Evolutionary conservation across 139 green algal species (phyloP), one percentile per base, ranked within the genome.

Genomic region (Pseudopediastrum boryanum): DNA sequence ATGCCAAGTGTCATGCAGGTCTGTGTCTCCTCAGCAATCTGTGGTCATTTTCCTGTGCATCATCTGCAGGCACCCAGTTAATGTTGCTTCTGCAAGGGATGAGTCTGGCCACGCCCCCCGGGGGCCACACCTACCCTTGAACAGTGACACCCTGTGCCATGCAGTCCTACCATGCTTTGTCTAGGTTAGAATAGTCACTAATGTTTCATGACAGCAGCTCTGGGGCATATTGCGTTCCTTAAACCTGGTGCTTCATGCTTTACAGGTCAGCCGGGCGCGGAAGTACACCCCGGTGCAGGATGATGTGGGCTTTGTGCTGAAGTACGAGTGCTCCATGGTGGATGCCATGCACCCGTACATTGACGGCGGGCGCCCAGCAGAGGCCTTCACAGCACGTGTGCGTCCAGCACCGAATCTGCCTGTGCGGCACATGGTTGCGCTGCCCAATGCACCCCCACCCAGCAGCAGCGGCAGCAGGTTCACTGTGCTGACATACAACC

Each of bases 401-500:
- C 89, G 86, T 31, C 94, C 86, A 67, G 86, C 87, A 39, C 94
- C 96, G 19, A 89, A 85, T 65, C 89, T 90, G 4, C 92, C 92
- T 1, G 66, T 78, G 9, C 83, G 95, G 38, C 66, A 74, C 38
- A 84, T 98, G 79, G 85, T 98, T 38, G 84, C 90, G 31, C 72
- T 98, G 29, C 78, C 86, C 39, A 73, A 68, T 33, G 41, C 75
- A n/a, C 43, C 77, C 76, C 29, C 71, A 72, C 58, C 51, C 27
- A 50, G 73, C 76, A 66, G 59, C 21, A 71, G 38, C 21, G 71
- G 69, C 31, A 86, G 73, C 67, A 84, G 89, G 9, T 99, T 99
- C 88, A 98, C 94, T 13, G 81, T 98, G 70, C 85, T 98, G 35
- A 93, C 90, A 5, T 99, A 98, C 89, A 99, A 99, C 88, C 86